These are phyloP conservation scores for Elaeis oleifera DNA, from an alignment of 202 grass and related monocot genomes.

Conservation along the genomic window DNA sequence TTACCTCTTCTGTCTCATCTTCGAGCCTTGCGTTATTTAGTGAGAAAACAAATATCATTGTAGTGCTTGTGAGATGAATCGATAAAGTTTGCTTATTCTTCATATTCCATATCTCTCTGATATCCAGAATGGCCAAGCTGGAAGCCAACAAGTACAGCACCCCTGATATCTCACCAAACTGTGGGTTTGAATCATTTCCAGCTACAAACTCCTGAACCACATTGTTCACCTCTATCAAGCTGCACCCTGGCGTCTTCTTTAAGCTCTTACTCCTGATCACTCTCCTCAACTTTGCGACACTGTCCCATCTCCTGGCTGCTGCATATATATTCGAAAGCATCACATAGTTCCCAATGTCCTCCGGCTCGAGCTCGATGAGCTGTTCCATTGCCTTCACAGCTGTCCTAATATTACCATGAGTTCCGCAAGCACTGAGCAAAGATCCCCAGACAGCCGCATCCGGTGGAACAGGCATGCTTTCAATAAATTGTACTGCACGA, in stretches of 20 bases:
- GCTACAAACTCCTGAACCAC: slow-evolving; percentile 57
- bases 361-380: slow-evolving; percentile 20
- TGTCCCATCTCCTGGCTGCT: slow-evolving; percentile 25
- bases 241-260: slow-evolving; percentile 24
- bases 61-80: neutral
- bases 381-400: slow-evolving; percentile 20
- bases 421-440: slow-evolving; percentile 61
- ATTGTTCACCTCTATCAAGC: slow-evolving; percentile 39
- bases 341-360: slow-evolving; percentile 22
- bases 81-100: neutral
- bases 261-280: slow-evolving; percentile 10
- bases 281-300: slow-evolving; percentile 19
- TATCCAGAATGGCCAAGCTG: slow-evolving; percentile 11
- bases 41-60: neutral
- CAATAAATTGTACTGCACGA: slow-evolving; percentile 24
- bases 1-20: too few relatives aligned
- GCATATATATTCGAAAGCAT: slow-evolving; percentile 30
- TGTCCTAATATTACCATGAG: slow-evolving; percentile 35
- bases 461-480: slow-evolving; percentile 35
- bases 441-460: slow-evolving; percentile 53
- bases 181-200: slow-evolving; percentile 31
- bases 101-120: neutral
- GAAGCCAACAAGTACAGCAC: slow-evolving; percentile 31
- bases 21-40: too few relatives aligned
- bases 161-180: slow-evolving; percentile 18